Percentiles rank a stretch among this genome's conserved stretches.
Conservation (phyloP, 768 basidiomycete genomes). For the Tulasnella sp. region DNA sequence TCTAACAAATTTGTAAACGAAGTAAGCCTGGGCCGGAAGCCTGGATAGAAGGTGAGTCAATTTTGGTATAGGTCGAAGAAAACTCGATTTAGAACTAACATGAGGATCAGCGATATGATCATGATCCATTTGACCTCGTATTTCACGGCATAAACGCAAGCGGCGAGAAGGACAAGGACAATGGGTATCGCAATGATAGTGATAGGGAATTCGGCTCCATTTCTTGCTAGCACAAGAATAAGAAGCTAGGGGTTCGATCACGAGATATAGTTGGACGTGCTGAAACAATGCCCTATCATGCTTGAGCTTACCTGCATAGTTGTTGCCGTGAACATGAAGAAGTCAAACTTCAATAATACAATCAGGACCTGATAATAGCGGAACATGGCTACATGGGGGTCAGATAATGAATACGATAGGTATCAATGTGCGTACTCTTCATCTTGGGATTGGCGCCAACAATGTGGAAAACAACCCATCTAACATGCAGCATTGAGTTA, state of each 20-base stretch:
- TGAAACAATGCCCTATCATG: background rate
- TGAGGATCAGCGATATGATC: background rate
- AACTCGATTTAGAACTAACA: background rate
- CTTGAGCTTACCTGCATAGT: slow-evolving; percentile 60
- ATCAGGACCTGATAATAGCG: slow-evolving; percentile 80
- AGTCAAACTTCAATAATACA: slow-evolving; percentile 80
- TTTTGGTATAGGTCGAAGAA: background rate
- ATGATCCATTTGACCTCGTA: slow-evolving; percentile 67
- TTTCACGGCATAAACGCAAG: slow-evolving; percentile 57
- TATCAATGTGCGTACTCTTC: slow-evolving; percentile 57
- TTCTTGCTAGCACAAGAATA: slow-evolving; percentile 52
- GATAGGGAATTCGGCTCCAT: slow-evolving; percentile 65
- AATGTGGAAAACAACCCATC: slow-evolving; percentile 81
- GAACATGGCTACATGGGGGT: slow-evolving; percentile 55
- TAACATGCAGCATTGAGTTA: slow-evolving; percentile 24
- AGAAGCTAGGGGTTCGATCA: slow-evolving; percentile 48
- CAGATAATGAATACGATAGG: background rate
- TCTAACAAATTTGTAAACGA: slow-evolving; percentile 76
- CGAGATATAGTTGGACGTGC: background rate
- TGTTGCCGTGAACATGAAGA: slow-evolving; percentile 76
- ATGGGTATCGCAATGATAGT: slow-evolving; percentile 76
- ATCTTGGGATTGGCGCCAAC: slow-evolving; percentile 56
- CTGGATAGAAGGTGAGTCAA: slow-evolving; percentile 29
- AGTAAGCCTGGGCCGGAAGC: slow-evolving; percentile 41
- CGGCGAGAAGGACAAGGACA: slow-evolving; percentile 50